These are phyloP conservation scores for Coix lacrymajobi DNA, from an alignment of 176 grass and related monocot genomes.

Conservation along the genomic window DNA sequence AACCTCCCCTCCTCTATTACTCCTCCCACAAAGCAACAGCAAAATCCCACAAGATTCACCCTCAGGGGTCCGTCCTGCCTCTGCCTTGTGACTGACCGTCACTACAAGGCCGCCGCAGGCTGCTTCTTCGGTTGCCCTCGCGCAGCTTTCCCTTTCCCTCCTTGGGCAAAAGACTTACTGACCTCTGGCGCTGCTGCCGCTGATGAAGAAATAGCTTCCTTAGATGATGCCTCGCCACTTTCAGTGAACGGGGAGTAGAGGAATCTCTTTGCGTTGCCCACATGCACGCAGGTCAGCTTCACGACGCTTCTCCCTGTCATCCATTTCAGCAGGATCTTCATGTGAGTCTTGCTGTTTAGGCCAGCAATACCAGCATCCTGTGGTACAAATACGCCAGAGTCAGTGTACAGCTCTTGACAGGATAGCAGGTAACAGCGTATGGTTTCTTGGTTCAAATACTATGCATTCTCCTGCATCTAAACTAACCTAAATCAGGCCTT, in stretches of 20 bases:
- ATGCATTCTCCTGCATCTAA: background rate
- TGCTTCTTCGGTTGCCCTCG: conserved; percentile 18
- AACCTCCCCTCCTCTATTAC: background rate
- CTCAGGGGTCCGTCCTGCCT: background rate
- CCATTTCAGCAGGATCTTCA: conserved; percentile 87
- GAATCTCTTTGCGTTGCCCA: conserved; percentile 55
- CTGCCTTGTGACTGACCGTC: background rate
- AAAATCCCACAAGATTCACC: background rate
- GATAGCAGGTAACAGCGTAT: background rate
- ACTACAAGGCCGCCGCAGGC: background rate
- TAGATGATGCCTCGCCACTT: background rate
- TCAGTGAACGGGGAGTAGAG: conserved; percentile 40
- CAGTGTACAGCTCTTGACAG: background rate
- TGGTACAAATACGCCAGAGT: background rate
- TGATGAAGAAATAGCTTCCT: too few species aligned
- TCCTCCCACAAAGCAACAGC: background rate
- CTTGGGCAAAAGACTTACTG: background rate
- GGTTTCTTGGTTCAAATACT: background rate
- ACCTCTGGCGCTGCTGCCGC: background rate
- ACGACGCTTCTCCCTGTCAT: conserved; percentile 59
- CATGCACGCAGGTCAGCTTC: conserved; percentile 42
- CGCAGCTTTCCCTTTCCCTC: background rate
- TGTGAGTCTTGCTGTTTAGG: conserved; percentile 79
- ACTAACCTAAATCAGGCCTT: background rate
- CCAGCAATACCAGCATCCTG: conserved; percentile 57